Evolutionary conservation across 2,329 filamentous ascomycete species (phyloP).

Genomic region (Cytospora schulzeri): DNA sequence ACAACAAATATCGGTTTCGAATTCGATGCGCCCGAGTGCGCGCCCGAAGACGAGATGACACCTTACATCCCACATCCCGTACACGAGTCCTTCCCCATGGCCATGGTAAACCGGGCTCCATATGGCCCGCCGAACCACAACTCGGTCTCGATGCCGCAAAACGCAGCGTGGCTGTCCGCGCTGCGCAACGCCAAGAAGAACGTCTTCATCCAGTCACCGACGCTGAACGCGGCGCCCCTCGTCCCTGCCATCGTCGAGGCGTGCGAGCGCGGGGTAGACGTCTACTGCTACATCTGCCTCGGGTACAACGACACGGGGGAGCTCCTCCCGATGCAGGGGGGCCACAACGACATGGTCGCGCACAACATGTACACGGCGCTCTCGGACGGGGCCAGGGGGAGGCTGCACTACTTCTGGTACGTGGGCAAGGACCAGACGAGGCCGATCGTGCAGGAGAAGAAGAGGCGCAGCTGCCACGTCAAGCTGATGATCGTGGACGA

Average conservation of each 20-base stretch:
- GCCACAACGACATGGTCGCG: slow-evolving; percentile 73
- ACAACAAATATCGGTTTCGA: slow-evolving; percentile 54
- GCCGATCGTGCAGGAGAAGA: slow-evolving; percentile 67
- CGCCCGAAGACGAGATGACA: slow-evolving; percentile 59
- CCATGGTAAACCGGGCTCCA: slow-evolving; percentile 69
- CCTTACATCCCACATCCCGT: slow-evolving; percentile 62
- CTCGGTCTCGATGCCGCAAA: slow-evolving; percentile 68
- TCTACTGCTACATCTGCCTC: slow-evolving; percentile 72
- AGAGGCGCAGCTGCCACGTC: slow-evolving; percentile 71
- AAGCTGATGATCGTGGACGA: slow-evolving; percentile 77
- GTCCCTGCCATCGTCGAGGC: slow-evolving; percentile 65
- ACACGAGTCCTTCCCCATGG: slow-evolving; percentile 66
- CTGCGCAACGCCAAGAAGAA: slow-evolving; percentile 63
- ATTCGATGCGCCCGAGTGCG: slow-evolving; percentile 56
- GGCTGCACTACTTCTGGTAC: slow-evolving; percentile 69
- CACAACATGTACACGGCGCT: slow-evolving; percentile 60
- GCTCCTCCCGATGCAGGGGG: slow-evolving; percentile 73
- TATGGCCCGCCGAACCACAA: slow-evolving; percentile 65
- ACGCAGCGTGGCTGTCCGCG: slow-evolving; percentile 72
- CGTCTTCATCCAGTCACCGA: slow-evolving; percentile 79
- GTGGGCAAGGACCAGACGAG: slow-evolving; percentile 71
- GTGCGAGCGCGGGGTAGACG: slow-evolving; percentile 65
- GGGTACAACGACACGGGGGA: slow-evolving; percentile 81
- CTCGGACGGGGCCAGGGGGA: slow-evolving; percentile 47
- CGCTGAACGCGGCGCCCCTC: slow-evolving; percentile 72